Evolutionary conservation across 176 grass and related monocot genomes (phyloP), one percentile per base, ranked within the genome.

Genomic region (Cenchrus purpureus): DNA sequence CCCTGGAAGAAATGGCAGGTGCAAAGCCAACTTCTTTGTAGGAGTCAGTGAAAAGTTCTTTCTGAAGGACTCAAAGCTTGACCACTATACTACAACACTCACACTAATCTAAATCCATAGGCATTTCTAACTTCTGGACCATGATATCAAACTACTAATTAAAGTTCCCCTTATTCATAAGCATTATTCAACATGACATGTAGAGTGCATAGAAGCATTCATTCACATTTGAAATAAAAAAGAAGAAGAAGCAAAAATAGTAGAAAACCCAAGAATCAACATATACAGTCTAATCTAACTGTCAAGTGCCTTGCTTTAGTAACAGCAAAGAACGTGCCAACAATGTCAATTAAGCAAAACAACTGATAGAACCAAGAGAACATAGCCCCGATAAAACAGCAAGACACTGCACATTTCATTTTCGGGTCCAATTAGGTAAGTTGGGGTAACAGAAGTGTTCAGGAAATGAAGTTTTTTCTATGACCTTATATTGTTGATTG

Each of bases 1-100:
- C 51, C 14, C 5, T 62, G 5, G 10, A 79, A 59, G 40, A 79
- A 74, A 68, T 8, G 3, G 74, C n/a, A 11, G 15, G 71, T 3
- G 14, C 53, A 74, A 74, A 67, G 49, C 29, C 68, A 84, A 74
- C 6, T 70, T 76, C 42, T 54, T 85, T 66, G 67, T 58, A 52
- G 11, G 64, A 60, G 55, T 15, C 44, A 64, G 45, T 5, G 45
- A 85, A 8, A 84, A 45, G 3, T 19, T 32, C 7, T 76, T 34
- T 71, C 52, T 28, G 12, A 10, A 71, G n/a, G 71, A 44, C 29
- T 45, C 32, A 71, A 34, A 65, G 8, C 51, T 82, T 77, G 51
- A 20, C 48, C 15, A 15, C n/a, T 61, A 42, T 13, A 65, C 20
- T 62, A 19, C 32, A 50, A 25, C 61, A 68, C 40, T 44, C 60